A percentile compares a stretch with the other conserved stretches of the same genome.
Evolutionary conservation across 768 basidiomycete species (phyloP).

Genomic region (Epithele typhae): DNA sequence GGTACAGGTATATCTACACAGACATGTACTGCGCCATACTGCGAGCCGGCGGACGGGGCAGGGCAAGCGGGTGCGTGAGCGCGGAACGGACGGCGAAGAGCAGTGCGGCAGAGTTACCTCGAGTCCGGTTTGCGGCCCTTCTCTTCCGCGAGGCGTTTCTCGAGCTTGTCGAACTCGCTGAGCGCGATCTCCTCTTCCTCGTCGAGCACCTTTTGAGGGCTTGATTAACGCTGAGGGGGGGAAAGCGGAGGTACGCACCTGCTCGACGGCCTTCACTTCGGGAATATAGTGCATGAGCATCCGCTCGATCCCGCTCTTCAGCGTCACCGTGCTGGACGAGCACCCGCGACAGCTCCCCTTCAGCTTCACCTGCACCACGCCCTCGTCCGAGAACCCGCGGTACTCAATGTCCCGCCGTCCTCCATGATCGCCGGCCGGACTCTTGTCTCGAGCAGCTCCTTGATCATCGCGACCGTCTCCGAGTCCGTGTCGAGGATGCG

Average conservation of each 20-base stretch:
- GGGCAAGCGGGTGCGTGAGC: conserved; percentile 12
- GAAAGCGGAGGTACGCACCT: conserved; percentile 43
- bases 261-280: conserved; percentile 88
- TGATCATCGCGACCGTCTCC: conserved; percentile 98
- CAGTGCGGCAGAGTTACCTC: conserved; percentile 35
- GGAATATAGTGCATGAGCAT: conserved; percentile 99
- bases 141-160: conserved; percentile 55
- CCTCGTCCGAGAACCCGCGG: conserved; percentile 81
- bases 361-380: conserved; percentile 81
- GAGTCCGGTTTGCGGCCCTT: conserved; percentile 33
- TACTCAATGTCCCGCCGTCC: conserved; percentile 97
- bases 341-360: conserved; percentile 98
- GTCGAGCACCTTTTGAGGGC: conserved; percentile 66
- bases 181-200: conserved; percentile 85
- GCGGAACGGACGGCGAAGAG: not conserved
- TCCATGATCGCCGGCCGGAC: conserved; percentile 98
- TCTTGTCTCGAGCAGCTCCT: conserved; percentile 91
- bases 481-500: conserved; percentile 90
- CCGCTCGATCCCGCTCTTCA: conserved; percentile 95
- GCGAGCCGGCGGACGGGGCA: no score
- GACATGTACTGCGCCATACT: conserved; percentile 88
- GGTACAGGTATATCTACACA: conserved; percentile 35
- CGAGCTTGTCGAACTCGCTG: conserved; percentile 84
- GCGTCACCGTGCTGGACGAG: conserved; percentile 87
- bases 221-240: no score